phyloP scores from a whole-genome alignment of 2,329 filamentous ascomycete genomes.

The Aspergillus aculeatinus region DNA sequence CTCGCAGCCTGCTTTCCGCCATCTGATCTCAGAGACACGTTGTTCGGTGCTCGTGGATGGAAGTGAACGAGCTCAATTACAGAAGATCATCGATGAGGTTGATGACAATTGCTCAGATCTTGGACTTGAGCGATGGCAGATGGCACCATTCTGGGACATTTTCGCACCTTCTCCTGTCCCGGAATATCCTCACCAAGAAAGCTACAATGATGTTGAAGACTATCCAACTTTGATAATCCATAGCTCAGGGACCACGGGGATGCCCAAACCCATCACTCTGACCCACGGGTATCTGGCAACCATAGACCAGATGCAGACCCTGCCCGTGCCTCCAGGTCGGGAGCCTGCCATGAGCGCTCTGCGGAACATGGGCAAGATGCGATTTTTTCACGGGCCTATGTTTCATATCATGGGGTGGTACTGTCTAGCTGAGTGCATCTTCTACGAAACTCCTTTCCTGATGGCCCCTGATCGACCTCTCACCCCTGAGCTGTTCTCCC shows the following conservation, averaged over 20 bases:
- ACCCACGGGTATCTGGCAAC: background rate
- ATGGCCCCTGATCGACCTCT: background rate
- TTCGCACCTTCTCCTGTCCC: background rate
- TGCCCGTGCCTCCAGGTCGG: background rate
- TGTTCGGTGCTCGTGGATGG: conserved; percentile 1
- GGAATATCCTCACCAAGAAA: background rate
- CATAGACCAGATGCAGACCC: background rate
- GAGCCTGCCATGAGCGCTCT: background rate
- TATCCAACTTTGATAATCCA: too few species aligned
- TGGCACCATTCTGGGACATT: background rate
- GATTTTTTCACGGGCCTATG: background rate
- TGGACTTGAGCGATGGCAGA: background rate
- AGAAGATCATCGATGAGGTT: background rate
- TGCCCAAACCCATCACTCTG: background rate
- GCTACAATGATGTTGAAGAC: too few species aligned
- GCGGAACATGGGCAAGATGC: background rate
- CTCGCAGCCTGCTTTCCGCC: conserved; percentile 1
- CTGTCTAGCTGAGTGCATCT: background rate
- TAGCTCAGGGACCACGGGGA: background rate
- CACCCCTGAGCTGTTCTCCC: background rate
- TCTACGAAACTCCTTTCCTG: background rate
- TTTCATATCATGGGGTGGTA: background rate
- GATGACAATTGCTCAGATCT: background rate
- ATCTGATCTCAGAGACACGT: background rate
- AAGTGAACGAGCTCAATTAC: background rate